Percentiles rank a stretch among this genome's conserved stretches.
These are phyloP conservation scores for Rhazya stricta DNA, from an alignment of 257 asterid genomes.

Conservation along the genomic window DNA sequence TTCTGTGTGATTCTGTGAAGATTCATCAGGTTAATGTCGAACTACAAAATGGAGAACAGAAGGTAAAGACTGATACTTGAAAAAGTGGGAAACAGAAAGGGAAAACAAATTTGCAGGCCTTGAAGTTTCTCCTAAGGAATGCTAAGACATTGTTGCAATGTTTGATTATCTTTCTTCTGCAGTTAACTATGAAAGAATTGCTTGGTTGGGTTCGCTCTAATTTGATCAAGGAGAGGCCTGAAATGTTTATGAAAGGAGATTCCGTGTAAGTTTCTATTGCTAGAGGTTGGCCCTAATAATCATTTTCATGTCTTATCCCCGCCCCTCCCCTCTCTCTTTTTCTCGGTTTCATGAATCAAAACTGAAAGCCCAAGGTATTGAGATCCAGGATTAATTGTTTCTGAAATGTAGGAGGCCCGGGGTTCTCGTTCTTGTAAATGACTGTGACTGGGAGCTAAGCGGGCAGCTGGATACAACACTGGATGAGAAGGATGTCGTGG, in stretches of 20 bases:
- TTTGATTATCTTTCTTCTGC: constrained; percentile 22
- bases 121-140: constrained; percentile 3
- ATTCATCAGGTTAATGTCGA: constrained; percentile 67
- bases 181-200: constrained; percentile 75
- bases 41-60: constrained; percentile 45
- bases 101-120: neutral
- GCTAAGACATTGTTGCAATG: neutral
- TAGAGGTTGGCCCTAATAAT: neutral
- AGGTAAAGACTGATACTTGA: constrained; percentile 35
- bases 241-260: constrained; percentile 97
- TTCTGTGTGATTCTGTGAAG: constrained; percentile 83
- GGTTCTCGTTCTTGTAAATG: constrained; percentile 79
- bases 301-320: neutral
- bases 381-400: neutral
- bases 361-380: neutral
- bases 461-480: constrained; percentile 82
- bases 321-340: too few species aligned
- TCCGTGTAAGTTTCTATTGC: constrained; percentile 60
- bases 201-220: constrained; percentile 85
- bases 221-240: constrained; percentile 95
- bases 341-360: neutral
- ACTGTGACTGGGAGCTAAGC: constrained; percentile 86
- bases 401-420: constrained; percentile 76
- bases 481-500: constrained; percentile 72
- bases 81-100: neutral